Evolutionary conservation across 2,329 filamentous ascomycete species (phyloP), one percentile per base, ranked within the genome.

Genomic region (Xenosphaeropsis pyriputrescens): DNA sequence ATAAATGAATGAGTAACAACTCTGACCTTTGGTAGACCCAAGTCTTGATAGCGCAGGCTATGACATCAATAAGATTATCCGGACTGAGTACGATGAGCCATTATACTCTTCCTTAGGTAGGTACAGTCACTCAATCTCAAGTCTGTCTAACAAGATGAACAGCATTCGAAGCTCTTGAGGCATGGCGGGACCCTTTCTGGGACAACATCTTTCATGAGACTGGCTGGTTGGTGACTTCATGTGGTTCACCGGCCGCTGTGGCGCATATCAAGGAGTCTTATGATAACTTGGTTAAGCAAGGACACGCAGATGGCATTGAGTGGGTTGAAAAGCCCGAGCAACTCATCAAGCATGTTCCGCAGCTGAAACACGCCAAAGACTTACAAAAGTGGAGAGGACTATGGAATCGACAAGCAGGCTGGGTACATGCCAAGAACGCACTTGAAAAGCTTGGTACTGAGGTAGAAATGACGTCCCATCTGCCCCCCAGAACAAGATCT

Each of bases 21-120:
- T 7, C 15, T 33, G 35, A 39, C 17, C 12, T 31, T 15, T 30
- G 12, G 11, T 18, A 36, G 39, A 38, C 7, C 41, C 41, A 13
- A 43, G 41, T 41, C 18, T 19, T 19, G 56, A 54, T 47, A 74
- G 72, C 0, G 72, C 70, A 0, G 70, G 63, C 16, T 70, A 72
- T 41, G 70, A 77, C 43, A 49, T 76, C 18, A 77, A 76, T 50
- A 77, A 77, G 51, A 75, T 76, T 39, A 58, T 76, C 18, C 18
- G 18, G 18, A 19, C 18, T 5, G 18, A 19, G 18, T 19, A 19
- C 8, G 63, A 66, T 12, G 42, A 43, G 16, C 39, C 36, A 18
- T 29, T 43, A 7, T 43, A 43, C 30, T 37, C 41, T 9, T n/a
- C 35, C n/a, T 35, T 43, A 35, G 41, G 34, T 38, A 18, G 11